Base-by-base conservation (phyloP, 306 rosid genomes). In the Prosopis cineraria region DNA sequence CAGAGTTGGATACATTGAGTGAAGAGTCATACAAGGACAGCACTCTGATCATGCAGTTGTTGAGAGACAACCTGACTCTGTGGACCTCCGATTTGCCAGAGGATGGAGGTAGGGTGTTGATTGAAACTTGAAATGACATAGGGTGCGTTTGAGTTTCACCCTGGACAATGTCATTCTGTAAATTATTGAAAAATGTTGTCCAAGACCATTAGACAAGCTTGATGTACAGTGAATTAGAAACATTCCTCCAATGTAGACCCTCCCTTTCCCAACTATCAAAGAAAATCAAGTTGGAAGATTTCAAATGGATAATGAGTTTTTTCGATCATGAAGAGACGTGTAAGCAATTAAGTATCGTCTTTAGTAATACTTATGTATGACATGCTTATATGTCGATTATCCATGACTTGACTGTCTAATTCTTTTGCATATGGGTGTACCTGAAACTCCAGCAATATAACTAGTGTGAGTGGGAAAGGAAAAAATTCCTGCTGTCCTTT, bases 11-110 rank as follows among this genome's bases (percentile, higher is more conserved):
- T 81, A 90, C 98, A 70, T 81, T 94, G 92, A 94, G 98, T 82
- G 98, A 94, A 84, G 98, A 94, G 85, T 94, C 98, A 47, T 92
- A 94, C 88, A 94, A 94, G 88, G 98, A 94, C 78, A 94, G 98
- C 87, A 94, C 98, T 83, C 89, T 92, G 85, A 94, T 94, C 75
- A 94, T 94, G 98, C 98, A 94, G 84, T 80, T 94, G 86, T 85
- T 94, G 90, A 94, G 98, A 90, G 98, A 94, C 87, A 94, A 94
- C 84, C 92, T 94, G 74, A 94, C 98, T 67, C 97, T 94, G 73
- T 94, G 98, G 98, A 94, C 97, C 88, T 94, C 98, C 8, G 98
- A 94, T 86, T 94, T 94, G 84, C 98, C 98, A 39, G 98, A 94
- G 88, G 97, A 94, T 83, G 98, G 98, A 89, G 98, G 98, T 94